These are phyloP conservation scores for Plasmodium gaboni DNA, from an alignment of 169 alveolate species.

Conservation along the genomic window DNA sequence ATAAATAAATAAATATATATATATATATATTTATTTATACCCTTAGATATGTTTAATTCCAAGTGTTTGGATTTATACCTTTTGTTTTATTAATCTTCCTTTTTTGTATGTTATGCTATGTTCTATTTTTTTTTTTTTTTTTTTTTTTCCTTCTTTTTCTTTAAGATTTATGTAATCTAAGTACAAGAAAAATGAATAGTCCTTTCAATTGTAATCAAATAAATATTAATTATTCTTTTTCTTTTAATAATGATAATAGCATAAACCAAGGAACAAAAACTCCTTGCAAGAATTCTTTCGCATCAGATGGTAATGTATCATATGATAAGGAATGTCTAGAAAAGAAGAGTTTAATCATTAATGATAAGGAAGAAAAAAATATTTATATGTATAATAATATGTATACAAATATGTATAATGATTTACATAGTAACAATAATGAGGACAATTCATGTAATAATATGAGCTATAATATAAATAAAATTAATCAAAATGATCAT, in stretches of 20 bases:
- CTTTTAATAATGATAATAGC: constrained; percentile 9
- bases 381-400: constrained; percentile 26
- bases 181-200: constrained; percentile 26
- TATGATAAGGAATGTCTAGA: constrained; percentile 1
- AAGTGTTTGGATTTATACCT: too few species aligned
- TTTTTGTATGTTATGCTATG: background rate
- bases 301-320: background rate
- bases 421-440: constrained; percentile 7
- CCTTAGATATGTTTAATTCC: background rate
- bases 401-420: constrained; percentile 20
- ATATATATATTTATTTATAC: constrained; percentile 7
- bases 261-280: background rate
- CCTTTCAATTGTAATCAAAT: constrained; percentile 11
- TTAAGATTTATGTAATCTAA: background rate
- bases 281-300: background rate
- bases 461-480: background rate
- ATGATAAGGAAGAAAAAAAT: constrained; percentile 15
- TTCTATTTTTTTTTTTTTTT: background rate
- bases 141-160: background rate
- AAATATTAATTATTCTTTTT: constrained; percentile 26
- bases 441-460: background rate
- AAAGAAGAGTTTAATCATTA: constrained; percentile 5
- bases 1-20: constrained; percentile 3
- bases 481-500: too few species aligned
- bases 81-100: background rate